These are phyloP conservation scores for Xylariales sp. DNA, from an alignment of 2,329 filamentous ascomycete species.

Conservation along the genomic window DNA sequence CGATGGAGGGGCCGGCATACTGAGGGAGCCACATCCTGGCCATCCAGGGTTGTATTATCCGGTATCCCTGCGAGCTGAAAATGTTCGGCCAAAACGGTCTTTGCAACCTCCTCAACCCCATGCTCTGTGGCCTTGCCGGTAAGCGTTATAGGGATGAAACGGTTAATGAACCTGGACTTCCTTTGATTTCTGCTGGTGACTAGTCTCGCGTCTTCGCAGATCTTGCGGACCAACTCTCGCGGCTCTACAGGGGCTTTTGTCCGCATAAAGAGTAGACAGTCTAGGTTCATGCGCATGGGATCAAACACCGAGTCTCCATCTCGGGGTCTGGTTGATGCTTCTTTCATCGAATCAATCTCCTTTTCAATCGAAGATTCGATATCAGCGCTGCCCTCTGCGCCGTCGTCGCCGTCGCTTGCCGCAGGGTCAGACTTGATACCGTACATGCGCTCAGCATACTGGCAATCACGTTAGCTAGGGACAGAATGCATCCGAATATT, in stretches of 20 bases:
- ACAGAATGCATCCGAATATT: no score
- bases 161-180: constrained; percentile 55
- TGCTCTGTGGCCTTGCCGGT: constrained; percentile 62
- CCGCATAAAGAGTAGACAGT: constrained; percentile 61
- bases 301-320: constrained; percentile 45
- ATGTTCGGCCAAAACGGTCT: constrained; percentile 55
- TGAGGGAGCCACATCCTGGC: constrained; percentile 24
- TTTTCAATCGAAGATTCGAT: constrained; percentile 70
- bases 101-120: constrained; percentile 62
- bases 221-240: constrained; percentile 45
- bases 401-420: constrained; percentile 32
- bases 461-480: constrained; percentile 12
- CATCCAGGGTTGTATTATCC: constrained; percentile 13
- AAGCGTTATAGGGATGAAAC: constrained; percentile 47
- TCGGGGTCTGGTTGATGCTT: constrained; percentile 33
- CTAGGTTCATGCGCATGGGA: constrained; percentile 50
- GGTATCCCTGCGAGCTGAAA: constrained; percentile 47
- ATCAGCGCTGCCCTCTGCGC: constrained; percentile 51
- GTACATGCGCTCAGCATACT: constrained; percentile 65
- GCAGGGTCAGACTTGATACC: constrained; percentile 38
- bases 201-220: constrained; percentile 49
- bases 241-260: constrained; percentile 52
- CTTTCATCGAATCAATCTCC: constrained; percentile 65
- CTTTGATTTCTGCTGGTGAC: constrained; percentile 36
- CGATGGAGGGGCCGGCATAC: constrained; percentile 40